A percentile compares a stretch with the other conserved stretches of the same genome.
Conservation (phyloP, 2,329 filamentous ascomycete species). For the Zasmidium cellare region DNA sequence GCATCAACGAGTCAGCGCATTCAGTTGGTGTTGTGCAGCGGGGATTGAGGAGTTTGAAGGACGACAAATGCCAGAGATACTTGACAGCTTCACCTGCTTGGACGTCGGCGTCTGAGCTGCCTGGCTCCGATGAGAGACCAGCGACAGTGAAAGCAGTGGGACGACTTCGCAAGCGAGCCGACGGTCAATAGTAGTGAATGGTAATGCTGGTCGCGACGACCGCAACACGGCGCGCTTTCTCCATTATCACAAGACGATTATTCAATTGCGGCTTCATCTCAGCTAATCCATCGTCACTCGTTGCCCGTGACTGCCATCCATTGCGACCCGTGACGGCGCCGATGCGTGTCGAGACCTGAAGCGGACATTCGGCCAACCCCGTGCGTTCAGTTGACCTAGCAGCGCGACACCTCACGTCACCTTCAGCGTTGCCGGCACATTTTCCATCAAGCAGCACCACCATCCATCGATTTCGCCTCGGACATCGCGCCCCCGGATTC, state of each 20-base stretch:
- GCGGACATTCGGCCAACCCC: neutral
- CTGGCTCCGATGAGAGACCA: neutral
- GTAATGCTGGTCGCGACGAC: neutral
- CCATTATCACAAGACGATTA: neutral
- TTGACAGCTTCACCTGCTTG: neutral
- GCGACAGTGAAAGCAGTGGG: neutral
- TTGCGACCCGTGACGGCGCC: neutral
- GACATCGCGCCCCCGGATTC: neutral
- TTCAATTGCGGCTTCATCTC: neutral
- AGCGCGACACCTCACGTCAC: conserved; percentile 2
- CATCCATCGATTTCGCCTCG: conserved; percentile 10
- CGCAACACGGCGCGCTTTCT: neutral
- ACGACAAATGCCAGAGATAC: neutral
- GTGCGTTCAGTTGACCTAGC: neutral
- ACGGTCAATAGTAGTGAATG: neutral
- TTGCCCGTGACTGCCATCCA: neutral
- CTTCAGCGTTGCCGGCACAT: neutral
- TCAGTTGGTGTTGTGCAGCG: neutral
- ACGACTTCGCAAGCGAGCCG: neutral
- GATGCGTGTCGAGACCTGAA: neutral
- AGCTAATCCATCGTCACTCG: neutral
- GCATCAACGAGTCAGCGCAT: conserved; percentile 29
- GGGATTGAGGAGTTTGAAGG: neutral
- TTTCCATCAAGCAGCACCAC: neutral
- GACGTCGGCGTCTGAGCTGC: neutral